Percentiles rank a stretch among this genome's conserved stretches.
phyloP scores from a whole-genome alignment of 495 filamentous ascomycete genomes.

The Achaetomiella virescens region DNA sequence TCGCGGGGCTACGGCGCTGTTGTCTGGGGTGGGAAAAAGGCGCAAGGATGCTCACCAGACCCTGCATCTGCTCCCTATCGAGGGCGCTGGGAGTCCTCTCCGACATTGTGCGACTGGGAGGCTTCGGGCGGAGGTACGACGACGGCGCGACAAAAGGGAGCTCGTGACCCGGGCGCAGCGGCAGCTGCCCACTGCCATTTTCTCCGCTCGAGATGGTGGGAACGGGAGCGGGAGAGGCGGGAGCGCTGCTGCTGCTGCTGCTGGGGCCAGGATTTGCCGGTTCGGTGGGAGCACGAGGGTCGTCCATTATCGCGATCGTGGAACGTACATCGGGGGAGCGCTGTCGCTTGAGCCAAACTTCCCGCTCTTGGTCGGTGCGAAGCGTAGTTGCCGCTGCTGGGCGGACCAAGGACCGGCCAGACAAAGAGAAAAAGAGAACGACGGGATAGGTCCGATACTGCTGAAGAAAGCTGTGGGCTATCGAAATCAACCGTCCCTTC shows the following conservation, averaged over 20 bases:
- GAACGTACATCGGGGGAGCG: constrained; percentile 27
- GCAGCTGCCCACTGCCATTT: constrained; percentile 23
- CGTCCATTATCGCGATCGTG: constrained; percentile 35
- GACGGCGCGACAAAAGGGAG: constrained; percentile 68
- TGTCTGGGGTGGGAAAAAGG: constrained; percentile 20
- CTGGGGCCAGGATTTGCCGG: constrained; percentile 23
- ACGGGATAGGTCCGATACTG: background rate
- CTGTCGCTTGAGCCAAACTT: background rate
- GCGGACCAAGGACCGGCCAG: background rate
- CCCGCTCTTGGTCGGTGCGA: no score
- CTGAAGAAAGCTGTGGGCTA: background rate
- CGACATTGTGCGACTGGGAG: constrained; percentile 44
- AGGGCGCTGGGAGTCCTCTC: constrained; percentile 62
- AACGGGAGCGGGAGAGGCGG: constrained; percentile 17
- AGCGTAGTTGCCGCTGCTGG: no score
- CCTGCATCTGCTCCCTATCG: constrained; percentile 87
- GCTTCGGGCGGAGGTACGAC: constrained; percentile 72
- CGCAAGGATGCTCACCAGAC: constrained; percentile 61
- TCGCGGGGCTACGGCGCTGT: constrained; percentile 6
- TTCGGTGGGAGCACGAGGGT: constrained; percentile 31
- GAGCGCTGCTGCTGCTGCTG: constrained; percentile 13
- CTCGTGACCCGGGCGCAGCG: constrained; percentile 44
- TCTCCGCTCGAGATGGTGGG: constrained; percentile 19
- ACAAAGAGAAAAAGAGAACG: background rate
- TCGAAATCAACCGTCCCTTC: no score